Conservation (phyloP, 805 yeast species). For the Sugiyamaella smithiae region DNA sequence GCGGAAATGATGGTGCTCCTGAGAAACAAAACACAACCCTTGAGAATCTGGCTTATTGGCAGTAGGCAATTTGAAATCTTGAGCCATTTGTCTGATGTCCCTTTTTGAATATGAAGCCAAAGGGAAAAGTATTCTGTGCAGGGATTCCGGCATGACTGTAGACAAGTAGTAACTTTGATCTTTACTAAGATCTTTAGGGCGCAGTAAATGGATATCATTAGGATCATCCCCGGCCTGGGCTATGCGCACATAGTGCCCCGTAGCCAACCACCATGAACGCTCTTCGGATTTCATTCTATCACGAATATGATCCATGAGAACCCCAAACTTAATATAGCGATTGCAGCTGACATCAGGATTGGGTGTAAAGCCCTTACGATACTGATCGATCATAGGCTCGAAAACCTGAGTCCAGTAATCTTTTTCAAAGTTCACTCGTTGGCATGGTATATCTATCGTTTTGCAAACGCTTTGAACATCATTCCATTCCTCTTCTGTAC, state of each 20-base stretch:
- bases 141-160: slow-evolving; percentile 48
- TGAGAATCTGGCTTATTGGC: slow-evolving; percentile 89
- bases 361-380: slow-evolving; percentile 76
- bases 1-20: slow-evolving; percentile 58
- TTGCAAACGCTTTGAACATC: slow-evolving; percentile 68
- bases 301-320: slow-evolving; percentile 49
- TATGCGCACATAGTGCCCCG: slow-evolving; percentile 53
- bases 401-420: slow-evolving; percentile 94
- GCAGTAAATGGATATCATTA: slow-evolving; percentile 46
- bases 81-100: slow-evolving; percentile 67
- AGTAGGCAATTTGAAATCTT: slow-evolving; percentile 49
- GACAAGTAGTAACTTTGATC: slow-evolving; percentile 93
- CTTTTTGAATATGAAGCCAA: slow-evolving; percentile 77
- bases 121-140: slow-evolving; percentile 65
- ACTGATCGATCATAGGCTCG: slow-evolving; percentile 81
- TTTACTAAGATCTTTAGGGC: slow-evolving; percentile 59
- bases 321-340: slow-evolving; percentile 81
- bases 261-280: slow-evolving; percentile 73
- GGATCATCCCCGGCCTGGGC: background rate
- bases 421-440: slow-evolving; percentile 75
- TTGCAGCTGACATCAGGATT: slow-evolving; percentile 94
- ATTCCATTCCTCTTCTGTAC: slow-evolving; percentile 86
- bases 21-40: slow-evolving; percentile 88
- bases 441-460: slow-evolving; percentile 63
- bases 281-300: background rate